Percentiles rank a stretch among this genome's conserved stretches.
Conservation (phyloP, 495 filamentous ascomycete genomes). For the Geopyxis carbonaria region DNA sequence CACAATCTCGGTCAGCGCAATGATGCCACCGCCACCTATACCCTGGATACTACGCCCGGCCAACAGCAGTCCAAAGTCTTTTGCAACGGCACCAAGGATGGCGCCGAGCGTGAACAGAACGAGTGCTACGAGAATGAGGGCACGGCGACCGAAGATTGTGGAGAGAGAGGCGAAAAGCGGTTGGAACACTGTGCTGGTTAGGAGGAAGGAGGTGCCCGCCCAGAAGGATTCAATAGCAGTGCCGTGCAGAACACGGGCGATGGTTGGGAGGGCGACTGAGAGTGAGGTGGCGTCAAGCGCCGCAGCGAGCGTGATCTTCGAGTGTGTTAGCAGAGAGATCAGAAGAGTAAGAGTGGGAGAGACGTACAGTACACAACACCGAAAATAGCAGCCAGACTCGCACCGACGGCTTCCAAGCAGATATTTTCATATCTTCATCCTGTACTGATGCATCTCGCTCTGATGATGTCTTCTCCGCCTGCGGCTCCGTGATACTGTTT, state of each 20-base stretch:
- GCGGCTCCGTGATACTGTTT: too few relatives aligned
- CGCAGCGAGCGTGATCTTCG: constrained; percentile 45
- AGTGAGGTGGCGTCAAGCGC: constrained; percentile 61
- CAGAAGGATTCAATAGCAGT: constrained; percentile 45
- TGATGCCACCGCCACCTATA: constrained; percentile 52
- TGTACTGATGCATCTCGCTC: too few relatives aligned
- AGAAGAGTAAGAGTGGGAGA: too few relatives aligned
- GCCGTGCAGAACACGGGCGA: constrained; percentile 33
- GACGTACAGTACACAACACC: too few relatives aligned
- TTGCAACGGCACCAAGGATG: constrained; percentile 40
- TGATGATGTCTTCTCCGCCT: too few relatives aligned
- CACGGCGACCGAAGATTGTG: constrained; percentile 36
- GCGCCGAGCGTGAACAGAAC: constrained; percentile 42
- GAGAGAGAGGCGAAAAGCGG: constrained; percentile 35
- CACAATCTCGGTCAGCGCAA: constrained; percentile 45
- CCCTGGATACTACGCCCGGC: constrained; percentile 52
- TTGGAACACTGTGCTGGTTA: constrained; percentile 36
- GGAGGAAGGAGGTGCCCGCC: constrained; percentile 38
- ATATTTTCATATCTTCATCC: too few relatives aligned
- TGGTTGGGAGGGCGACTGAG: constrained; percentile 52
- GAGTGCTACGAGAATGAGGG: constrained; percentile 34
- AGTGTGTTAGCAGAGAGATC: too few relatives aligned
- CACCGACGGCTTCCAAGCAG: too few relatives aligned
- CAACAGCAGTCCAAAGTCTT: constrained; percentile 43
- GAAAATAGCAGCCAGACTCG: too few relatives aligned